phyloP scores from a whole-genome alignment of 106 monocot genomes.

The Dendrobium catenatum region DNA sequence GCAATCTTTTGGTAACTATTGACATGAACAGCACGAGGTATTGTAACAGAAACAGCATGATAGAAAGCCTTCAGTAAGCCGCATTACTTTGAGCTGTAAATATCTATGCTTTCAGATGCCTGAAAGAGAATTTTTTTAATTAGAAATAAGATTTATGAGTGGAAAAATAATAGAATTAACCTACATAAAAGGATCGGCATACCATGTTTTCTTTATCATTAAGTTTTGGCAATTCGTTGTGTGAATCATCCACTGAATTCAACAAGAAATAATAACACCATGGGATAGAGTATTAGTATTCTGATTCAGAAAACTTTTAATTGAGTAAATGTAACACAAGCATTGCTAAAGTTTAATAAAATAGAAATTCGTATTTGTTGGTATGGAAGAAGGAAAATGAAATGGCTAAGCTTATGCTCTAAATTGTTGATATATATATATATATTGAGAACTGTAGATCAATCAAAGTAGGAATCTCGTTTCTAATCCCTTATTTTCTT shows the following conservation, averaged over 20 bases:
- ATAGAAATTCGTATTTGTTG: too few species aligned
- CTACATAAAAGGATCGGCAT: background rate
- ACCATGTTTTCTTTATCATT: constrained; percentile 1
- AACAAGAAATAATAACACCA: background rate
- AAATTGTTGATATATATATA: too few species aligned
- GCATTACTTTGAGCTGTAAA: background rate
- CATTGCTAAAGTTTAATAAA: too few species aligned
- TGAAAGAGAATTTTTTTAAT: background rate
- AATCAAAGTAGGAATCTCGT: background rate
- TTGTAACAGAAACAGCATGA: too few species aligned
- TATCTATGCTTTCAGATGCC: background rate
- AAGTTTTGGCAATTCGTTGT: background rate
- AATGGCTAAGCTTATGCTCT: too few species aligned
- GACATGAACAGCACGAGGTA: too few species aligned
- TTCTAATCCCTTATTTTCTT: background rate
- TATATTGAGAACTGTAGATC: too few species aligned
- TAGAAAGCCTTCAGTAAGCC: too few species aligned
- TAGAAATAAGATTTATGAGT: background rate
- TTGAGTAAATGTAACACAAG: background rate
- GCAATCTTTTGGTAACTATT: too few species aligned
- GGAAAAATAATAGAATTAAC: background rate
- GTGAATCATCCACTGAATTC: background rate
- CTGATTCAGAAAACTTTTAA: background rate
- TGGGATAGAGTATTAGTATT: background rate
- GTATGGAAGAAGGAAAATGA: too few species aligned